A percentile compares a stretch with the other conserved stretches of the same genome.
Conservation (phyloP, 2,329 filamentous ascomycete species). For the Cladophialophora carrionii region DNA sequence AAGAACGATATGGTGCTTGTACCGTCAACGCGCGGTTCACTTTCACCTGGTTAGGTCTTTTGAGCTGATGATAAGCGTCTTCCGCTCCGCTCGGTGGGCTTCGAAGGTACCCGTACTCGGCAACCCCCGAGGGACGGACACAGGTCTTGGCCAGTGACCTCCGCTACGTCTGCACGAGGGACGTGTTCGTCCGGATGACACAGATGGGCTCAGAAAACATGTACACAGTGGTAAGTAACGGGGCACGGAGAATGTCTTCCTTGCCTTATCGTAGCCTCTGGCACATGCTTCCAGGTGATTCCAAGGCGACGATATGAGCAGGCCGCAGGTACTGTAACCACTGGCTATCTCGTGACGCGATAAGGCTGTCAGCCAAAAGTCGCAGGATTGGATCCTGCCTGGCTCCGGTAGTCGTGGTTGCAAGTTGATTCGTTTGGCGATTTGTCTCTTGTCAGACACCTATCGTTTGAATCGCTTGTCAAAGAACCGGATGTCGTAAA, state of each 20-base stretch:
- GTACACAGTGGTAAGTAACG: not conserved
- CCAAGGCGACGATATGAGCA: not conserved
- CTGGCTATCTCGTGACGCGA: not conserved
- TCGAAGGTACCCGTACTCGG: not conserved
- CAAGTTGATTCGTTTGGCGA: conserved; percentile 12
- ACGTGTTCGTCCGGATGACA: not conserved
- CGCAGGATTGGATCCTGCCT: not conserved
- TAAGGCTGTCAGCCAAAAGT: not conserved
- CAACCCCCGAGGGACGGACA: not conserved
- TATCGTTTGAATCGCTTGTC: conserved; percentile 9
- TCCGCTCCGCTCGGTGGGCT: not conserved
- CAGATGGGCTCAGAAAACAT: not conserved
- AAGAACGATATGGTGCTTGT: not conserved
- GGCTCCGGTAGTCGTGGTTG: not conserved
- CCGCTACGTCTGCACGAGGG: not conserved
- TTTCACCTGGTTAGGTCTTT: not conserved
- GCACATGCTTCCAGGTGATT: not conserved
- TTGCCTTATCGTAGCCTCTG: not conserved
- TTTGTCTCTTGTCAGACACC: conserved; percentile 18
- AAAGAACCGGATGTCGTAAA: conserved; percentile 13
- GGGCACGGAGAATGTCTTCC: not conserved
- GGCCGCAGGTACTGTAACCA: too few relatives aligned
- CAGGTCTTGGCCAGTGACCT: not conserved
- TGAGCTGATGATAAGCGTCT: not conserved
- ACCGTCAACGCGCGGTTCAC: not conserved